Conservation (phyloP, 1,284 basidiomycete genomes). For the Trichosporon sp. region DNA sequence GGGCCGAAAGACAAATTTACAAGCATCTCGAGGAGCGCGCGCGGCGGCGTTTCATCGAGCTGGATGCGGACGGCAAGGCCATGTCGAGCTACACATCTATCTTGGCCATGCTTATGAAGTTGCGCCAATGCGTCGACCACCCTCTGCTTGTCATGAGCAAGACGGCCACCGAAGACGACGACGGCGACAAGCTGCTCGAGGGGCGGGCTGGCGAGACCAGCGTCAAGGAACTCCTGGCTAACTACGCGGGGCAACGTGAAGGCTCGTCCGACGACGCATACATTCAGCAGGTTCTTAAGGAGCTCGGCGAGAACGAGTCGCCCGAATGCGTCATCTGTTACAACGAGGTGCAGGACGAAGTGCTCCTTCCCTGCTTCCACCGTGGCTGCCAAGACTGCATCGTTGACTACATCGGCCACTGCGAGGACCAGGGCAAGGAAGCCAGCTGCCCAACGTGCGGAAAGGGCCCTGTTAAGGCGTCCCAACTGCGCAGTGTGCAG, state of each 20-base stretch:
- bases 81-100: slow-evolving; percentile 87
- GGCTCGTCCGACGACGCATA: slow-evolving; percentile 58
- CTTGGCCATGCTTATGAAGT: slow-evolving; percentile 86
- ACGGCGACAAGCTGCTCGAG: slow-evolving; percentile 56
- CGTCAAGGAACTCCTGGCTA: slow-evolving; percentile 67
- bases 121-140: slow-evolving; percentile 84
- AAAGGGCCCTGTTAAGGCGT: slow-evolving; percentile 47
- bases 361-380: slow-evolving; percentile 77
- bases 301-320: slow-evolving; percentile 58
- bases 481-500: slow-evolving; percentile 48
- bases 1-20: slow-evolving; percentile 77
- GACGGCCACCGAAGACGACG: slow-evolving; percentile 60
- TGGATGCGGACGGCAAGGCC: slow-evolving; percentile 74
- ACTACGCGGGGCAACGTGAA: slow-evolving; percentile 60
- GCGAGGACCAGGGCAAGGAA: slow-evolving; percentile 52
- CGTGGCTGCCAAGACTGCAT: slow-evolving; percentile 64
- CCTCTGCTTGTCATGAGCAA: slow-evolving; percentile 68
- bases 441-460: slow-evolving; percentile 53
- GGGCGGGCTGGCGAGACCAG: slow-evolving; percentile 58
- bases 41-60: slow-evolving; percentile 65
- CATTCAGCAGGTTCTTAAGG: slow-evolving; percentile 68
- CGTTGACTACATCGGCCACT: slow-evolving; percentile 53
- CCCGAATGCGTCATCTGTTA: slow-evolving; percentile 77
- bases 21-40: slow-evolving; percentile 58
- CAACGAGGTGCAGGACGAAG: slow-evolving; percentile 60